These are phyloP conservation scores for Fusarium bactridioides DNA, from an alignment of 2,329 filamentous ascomycete species.

Conservation along the genomic window DNA sequence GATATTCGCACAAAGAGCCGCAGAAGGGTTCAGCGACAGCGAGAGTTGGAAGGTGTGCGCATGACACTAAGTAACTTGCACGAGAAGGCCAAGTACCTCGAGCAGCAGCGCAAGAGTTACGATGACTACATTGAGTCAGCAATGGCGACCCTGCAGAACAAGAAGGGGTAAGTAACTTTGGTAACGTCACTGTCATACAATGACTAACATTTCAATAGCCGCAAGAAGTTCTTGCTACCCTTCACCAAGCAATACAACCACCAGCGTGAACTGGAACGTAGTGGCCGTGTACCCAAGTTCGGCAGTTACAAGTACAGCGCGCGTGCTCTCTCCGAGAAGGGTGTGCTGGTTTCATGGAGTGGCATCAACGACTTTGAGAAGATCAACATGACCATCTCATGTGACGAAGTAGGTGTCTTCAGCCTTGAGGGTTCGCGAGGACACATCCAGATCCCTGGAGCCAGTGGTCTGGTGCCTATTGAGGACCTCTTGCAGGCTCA, in stretches of 20 bases:
- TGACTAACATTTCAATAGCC: slow-evolving; percentile 57
- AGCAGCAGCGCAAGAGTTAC: slow-evolving; percentile 95
- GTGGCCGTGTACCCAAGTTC: slow-evolving; percentile 94
- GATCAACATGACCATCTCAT: slow-evolving; percentile 92
- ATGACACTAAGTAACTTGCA: slow-evolving; percentile 78
- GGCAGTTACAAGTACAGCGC: slow-evolving; percentile 98
- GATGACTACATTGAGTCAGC: slow-evolving; percentile 99
- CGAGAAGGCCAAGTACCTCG: slow-evolving; percentile 89
- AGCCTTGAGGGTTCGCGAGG: slow-evolving; percentile 89
- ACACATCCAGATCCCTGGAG: slow-evolving; percentile 94
- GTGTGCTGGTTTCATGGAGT: slow-evolving; percentile 90
- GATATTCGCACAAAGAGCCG: slow-evolving; percentile 98
- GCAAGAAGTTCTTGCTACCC: slow-evolving; percentile 91
- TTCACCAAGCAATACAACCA: slow-evolving; percentile 99
- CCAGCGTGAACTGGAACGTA: slow-evolving; percentile 91
- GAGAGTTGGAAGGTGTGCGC: slow-evolving; percentile 85
- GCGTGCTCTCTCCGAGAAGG: slow-evolving; percentile 87
- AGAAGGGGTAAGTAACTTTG: slow-evolving; percentile 75
- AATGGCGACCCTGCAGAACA: slow-evolving; percentile 95
- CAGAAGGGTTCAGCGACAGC: slow-evolving; percentile 87
- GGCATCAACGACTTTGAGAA: slow-evolving; percentile 83
- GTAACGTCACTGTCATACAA: not conserved
- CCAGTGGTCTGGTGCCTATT: slow-evolving; percentile 85
- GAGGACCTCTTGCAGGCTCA: slow-evolving; percentile 96
- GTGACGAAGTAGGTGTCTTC: slow-evolving; percentile 94